phyloP scores from a whole-genome alignment of 805 yeast genomes.

The Saturnispora diversa region DNA sequence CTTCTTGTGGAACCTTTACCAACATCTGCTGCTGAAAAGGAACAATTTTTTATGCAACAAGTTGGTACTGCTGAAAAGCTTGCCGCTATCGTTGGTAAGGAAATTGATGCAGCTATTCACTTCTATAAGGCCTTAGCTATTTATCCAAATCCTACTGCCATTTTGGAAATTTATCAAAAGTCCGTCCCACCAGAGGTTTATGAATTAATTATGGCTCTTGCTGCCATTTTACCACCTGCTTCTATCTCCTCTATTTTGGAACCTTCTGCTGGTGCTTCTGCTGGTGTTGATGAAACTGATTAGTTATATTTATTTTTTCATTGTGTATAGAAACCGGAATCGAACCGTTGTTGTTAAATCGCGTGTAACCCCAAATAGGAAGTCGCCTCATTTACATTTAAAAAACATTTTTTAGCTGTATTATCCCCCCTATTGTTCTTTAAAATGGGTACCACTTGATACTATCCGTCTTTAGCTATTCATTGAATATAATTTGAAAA shows the following conservation, averaged over 20 bases:
- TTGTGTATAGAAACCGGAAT: constrained; percentile 7
- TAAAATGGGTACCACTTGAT: background rate
- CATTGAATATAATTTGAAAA: constrained; percentile 4
- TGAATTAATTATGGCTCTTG: constrained; percentile 79
- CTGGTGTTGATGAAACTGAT: constrained; percentile 14
- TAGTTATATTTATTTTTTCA: constrained; percentile 8
- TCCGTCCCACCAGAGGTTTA: constrained; percentile 75
- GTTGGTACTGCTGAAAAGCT: constrained; percentile 82
- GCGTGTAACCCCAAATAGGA: background rate
- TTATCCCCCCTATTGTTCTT: background rate
- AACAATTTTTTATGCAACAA: constrained; percentile 71
- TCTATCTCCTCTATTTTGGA: constrained; percentile 63
- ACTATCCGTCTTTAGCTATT: background rate
- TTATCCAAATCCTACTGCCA: constrained; percentile 91
- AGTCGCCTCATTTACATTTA: background rate
- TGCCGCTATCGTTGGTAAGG: constrained; percentile 55
- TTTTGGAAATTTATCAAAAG: constrained; percentile 83
- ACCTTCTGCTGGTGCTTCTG: constrained; percentile 25
- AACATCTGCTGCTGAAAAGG: constrained; percentile 56
- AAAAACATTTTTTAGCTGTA: background rate
- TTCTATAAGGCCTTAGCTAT: constrained; percentile 91
- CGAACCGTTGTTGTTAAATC: constrained; percentile 2
- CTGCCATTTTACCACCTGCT: constrained; percentile 84
- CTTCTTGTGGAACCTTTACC: constrained; percentile 72
- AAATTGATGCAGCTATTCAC: constrained; percentile 76